Evolutionary conservation across 202 grass and related monocot genomes (phyloP), one percentile per base, ranked within the genome.

Genomic region (Schoenoplectus tabernaemontani): DNA sequence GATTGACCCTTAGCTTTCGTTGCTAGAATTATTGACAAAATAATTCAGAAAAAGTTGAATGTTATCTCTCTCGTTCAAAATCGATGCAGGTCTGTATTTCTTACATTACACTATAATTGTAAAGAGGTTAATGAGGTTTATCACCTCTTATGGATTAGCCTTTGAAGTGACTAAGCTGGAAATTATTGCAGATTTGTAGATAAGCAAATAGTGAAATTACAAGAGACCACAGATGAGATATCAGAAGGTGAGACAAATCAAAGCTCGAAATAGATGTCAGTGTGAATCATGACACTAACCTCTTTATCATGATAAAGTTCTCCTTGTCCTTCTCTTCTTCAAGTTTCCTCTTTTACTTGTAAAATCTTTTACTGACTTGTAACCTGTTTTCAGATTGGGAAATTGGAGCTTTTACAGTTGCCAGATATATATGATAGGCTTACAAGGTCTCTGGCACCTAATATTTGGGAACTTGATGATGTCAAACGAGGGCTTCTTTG

Each of bases 401-500:
- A 94, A 86, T 80, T 98, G 56, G 95, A 94, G 75, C 87, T 98
- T 37, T 92, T 91, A 24, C 92, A 92, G 68, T 89, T 94, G 81
- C 95, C 89, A 57, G 95, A 98, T 81, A 98, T 98, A 50, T 98
- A 94, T 60, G 91, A 94, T 39, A 87, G 88, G 61, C 84, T 98
- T 76, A 94, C 95, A 51, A 87, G 87, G 73, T 98, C 95, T 53
- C 70, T 98, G 62, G 95, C 91, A 53, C 95, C 91, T 24, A 98
- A 98, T 68, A 94, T 98, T 79, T 98, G 95, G 95, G 95, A 94
- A 76, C 81, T 98, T 70, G 91, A 98, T 87, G 95, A 94, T 87
- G 91, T 98, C 63, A 98, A 98, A 90, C 89, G 89, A 67, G 95
- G 95, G 32, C 89, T 98, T 69, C 91, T 98, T 86, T 98, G 95